Evolutionary conservation across 768 basidiomycete species (phyloP).

Genomic region (Kondoa subrosea): DNA sequence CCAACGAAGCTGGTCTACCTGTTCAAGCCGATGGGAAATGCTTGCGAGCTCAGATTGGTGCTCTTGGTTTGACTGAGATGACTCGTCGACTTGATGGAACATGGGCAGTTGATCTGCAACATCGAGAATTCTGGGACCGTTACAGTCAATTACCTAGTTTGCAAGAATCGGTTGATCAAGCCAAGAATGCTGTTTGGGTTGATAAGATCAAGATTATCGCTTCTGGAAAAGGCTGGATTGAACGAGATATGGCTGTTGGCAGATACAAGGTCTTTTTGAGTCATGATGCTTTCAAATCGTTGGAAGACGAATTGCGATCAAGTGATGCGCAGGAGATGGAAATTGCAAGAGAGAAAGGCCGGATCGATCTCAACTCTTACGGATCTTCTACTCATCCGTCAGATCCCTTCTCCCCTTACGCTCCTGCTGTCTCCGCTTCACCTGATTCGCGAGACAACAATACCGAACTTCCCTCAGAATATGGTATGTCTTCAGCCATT

Average conservation of each 20-base stretch:
- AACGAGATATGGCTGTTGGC: constrained; percentile 63
- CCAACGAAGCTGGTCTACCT: constrained; percentile 86
- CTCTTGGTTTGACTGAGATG: constrained; percentile 60
- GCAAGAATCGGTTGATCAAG: constrained; percentile 35
- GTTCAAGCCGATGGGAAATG: constrained; percentile 83
- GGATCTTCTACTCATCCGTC: constrained; percentile 2
- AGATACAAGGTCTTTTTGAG: constrained; percentile 77
- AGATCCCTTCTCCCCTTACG: constrained; percentile 8
- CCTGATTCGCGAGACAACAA: constrained; percentile 15
- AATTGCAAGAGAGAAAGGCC: constrained; percentile 54
- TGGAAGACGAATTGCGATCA: constrained; percentile 72
- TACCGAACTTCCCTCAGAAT: constrained; percentile 11
- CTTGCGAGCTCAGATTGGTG: constrained; percentile 79
- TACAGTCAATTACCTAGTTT: constrained; percentile 50
- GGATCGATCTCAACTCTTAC: constrained; percentile 33
- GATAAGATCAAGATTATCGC: constrained; percentile 23
- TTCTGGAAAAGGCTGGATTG: constrained; percentile 38
- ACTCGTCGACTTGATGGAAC: constrained; percentile 45
- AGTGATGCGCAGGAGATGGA: constrained; percentile 74
- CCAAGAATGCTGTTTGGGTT: constrained; percentile 21
- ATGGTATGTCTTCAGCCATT: constrained; percentile 49
- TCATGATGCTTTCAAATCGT: constrained; percentile 62
- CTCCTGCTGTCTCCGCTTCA: constrained; percentile 6
- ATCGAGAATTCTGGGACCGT: constrained; percentile 66
- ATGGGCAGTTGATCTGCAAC: constrained; percentile 53